Evolutionary conservation across 306 rosid genomes (phyloP).

Genomic region (Trifolium fragiferum): DNA sequence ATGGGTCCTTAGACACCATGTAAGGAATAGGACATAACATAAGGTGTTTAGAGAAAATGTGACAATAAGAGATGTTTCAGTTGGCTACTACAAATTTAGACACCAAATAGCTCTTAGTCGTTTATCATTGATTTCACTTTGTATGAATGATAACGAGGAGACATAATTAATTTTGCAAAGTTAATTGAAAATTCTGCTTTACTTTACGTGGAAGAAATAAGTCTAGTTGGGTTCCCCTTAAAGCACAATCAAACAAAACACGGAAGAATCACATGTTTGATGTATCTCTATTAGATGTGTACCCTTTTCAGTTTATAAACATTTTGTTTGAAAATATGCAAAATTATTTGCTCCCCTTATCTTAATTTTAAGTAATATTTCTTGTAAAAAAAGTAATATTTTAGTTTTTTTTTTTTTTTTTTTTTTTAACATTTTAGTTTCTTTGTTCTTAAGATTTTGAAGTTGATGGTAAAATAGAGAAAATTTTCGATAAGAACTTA

Average conservation of each 20-base stretch:
- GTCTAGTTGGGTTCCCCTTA: conserved; percentile 69
- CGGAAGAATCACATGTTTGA: conserved; percentile 42
- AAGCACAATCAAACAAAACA: conserved; percentile 71
- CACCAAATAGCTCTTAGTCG: conserved; percentile 52
- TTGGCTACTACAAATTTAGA: conserved; percentile 55
- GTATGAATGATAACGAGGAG: conserved; percentile 26
- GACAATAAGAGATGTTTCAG: conserved; percentile 55
- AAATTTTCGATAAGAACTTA: no score
- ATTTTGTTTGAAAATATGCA: no score
- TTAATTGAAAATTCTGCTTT: conserved; percentile 50
- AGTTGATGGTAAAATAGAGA: no score
- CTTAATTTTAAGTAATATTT: no score
- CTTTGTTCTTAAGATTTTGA: no score
- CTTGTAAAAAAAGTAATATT: no score
- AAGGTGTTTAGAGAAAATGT: conserved; percentile 33
- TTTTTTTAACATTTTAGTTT: no score
- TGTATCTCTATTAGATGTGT: conserved; percentile 36
- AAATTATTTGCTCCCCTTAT: no score
- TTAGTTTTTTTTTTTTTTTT: no score
- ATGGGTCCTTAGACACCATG: conserved; percentile 55
- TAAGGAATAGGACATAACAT: conserved; percentile 56
- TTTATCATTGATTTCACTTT: conserved; percentile 37
- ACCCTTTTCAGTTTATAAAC: conserved; percentile 24
- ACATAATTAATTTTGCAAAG: not conserved
- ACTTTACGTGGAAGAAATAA: conserved; percentile 79